Evolutionary conservation across 1,139 yeast species (phyloP), one percentile per base, ranked within the genome.

Genomic region (Eremothecium cymbalariae): DNA sequence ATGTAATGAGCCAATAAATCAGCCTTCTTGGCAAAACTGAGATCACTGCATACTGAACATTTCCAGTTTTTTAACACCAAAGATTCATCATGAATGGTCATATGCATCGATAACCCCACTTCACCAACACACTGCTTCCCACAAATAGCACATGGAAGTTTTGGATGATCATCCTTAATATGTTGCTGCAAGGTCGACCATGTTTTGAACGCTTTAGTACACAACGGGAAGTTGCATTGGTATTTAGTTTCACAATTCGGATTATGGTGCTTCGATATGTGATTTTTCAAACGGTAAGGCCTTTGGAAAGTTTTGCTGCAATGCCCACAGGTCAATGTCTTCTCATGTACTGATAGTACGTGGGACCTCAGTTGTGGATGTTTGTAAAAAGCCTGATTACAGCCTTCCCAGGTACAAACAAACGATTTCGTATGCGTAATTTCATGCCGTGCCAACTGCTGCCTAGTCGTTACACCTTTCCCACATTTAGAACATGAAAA

Each of bases 371-470:
- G 65, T 24, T 86, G 80, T 40, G 82, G 85, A 55, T 82, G 88
- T 46, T 83, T 82, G 51, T 77, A 74, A 50, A 85, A 88, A 0
- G 77, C 61, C 47, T 76, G 83, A 0, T 48, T 45, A 53, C 98
- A 90, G 4, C 64, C 72, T 22, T 69, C 75, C 45, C 68, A 65
- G 2, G 70, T 61, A 53, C 96, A 86, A 34, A 53, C 49, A 51
- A 77, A 79, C 0, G 88, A 73, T 45, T 77, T 77, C 4, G 76
- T 72, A 56, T 86, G 96, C 8, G 94, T 78, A 17, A 72, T 65
- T 44, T 67, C 88, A 55, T 90, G 99, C 38, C 95, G 68, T 45
- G 72, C 74, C 43, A 86, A 63, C 54, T 88, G 97, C 60, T 90
- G 98, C 32, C 60, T 60, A 0, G 94, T 72, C 42, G 79, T 80